Evolutionary conservation across 2,329 filamentous ascomycete genomes (phyloP).

Genomic region (Cercospora zeae-maydis): DNA sequence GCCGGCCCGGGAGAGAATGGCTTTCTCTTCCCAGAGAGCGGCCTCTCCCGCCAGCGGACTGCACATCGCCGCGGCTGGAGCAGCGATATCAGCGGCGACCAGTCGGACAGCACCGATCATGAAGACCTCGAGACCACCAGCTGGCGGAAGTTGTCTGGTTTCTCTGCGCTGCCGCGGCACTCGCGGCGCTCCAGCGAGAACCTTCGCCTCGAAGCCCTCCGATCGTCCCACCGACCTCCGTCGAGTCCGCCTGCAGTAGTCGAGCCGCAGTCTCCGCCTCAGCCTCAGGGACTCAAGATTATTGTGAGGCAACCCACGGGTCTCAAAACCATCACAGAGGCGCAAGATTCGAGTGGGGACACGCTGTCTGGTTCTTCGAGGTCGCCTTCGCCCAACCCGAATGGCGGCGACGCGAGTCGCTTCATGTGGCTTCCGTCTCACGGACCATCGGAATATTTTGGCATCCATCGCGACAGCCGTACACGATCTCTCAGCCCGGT

Average conservation of each 20-base stretch:
- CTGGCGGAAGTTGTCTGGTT: constrained; percentile 14
- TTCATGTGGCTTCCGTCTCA: constrained; percentile 22
- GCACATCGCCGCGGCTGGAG: constrained; percentile 32
- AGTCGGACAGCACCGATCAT: constrained; percentile 32
- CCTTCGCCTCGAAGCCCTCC: constrained; percentile 1
- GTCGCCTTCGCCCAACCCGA: constrained; percentile 20
- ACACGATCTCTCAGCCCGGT: constrained; percentile 22
- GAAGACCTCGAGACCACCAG: constrained; percentile 23
- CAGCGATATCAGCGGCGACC: constrained; percentile 36
- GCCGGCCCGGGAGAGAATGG: constrained; percentile 22
- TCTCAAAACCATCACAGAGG: constrained; percentile 16
- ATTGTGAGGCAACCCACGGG: constrained; percentile 24
- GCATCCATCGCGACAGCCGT: constrained; percentile 16
- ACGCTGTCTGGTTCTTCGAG: constrained; percentile 22
- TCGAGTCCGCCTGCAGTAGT: background rate
- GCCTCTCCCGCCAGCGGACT: constrained; percentile 22
- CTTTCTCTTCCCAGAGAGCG: constrained; percentile 26
- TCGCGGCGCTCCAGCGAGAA: constrained; percentile 10
- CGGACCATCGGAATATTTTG: constrained; percentile 23
- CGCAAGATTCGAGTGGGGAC: constrained; percentile 23
- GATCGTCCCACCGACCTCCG: background rate
- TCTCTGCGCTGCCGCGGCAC: constrained; percentile 19
- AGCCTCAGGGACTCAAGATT: constrained; percentile 18
- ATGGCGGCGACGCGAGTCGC: constrained; percentile 11
- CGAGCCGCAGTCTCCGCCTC: background rate